phyloP scores from a whole-genome alignment of 2,329 filamentous ascomycete genomes.

The Aspergillus quadricinctus region DNA sequence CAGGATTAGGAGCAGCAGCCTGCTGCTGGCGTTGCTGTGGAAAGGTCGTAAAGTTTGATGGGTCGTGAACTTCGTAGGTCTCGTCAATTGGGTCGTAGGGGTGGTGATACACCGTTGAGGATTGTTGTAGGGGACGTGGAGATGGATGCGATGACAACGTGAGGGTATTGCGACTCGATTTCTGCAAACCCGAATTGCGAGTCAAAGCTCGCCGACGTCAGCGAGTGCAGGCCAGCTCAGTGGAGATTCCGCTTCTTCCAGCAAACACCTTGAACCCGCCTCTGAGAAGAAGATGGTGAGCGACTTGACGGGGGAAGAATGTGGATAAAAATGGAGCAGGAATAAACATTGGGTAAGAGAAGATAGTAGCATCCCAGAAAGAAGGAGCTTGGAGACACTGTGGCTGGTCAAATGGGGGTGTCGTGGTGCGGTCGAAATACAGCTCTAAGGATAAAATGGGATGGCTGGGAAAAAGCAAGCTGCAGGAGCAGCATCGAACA shows the following conservation, averaged over 20 bases:
- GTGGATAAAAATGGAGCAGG: constrained; percentile 18
- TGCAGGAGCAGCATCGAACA: constrained; percentile 10
- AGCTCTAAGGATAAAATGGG: constrained; percentile 28
- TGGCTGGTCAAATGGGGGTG: constrained; percentile 29
- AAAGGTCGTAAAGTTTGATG: constrained; percentile 40
- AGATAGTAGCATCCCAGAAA: constrained; percentile 9
- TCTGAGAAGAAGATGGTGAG: constrained; percentile 4
- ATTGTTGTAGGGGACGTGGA: constrained; percentile 16
- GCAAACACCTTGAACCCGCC: constrained; percentile 6
- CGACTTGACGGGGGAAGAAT: constrained; percentile 17
- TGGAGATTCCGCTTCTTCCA: constrained; percentile 5
- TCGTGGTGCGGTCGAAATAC: not conserved
- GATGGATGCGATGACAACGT: constrained; percentile 32
- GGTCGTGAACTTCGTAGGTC: constrained; percentile 52
- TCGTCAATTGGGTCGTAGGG: constrained; percentile 46
- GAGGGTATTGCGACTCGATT: not conserved
- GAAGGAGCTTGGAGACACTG: constrained; percentile 13
- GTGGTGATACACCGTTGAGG: constrained; percentile 42
- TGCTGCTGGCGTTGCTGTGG: constrained; percentile 47
- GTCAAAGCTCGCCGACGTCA: constrained; percentile 9
- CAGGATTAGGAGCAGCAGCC: constrained; percentile 33
- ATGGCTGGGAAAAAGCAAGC: constrained; percentile 34
- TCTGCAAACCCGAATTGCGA: constrained; percentile 6
- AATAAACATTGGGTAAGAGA: constrained; percentile 7
- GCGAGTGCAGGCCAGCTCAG: constrained; percentile 8